Evolutionary conservation across 192 early-diverging fungal species (phyloP), one percentile per base, ranked within the genome.

Genomic region (Phycomyces blakesleeanus): DNA sequence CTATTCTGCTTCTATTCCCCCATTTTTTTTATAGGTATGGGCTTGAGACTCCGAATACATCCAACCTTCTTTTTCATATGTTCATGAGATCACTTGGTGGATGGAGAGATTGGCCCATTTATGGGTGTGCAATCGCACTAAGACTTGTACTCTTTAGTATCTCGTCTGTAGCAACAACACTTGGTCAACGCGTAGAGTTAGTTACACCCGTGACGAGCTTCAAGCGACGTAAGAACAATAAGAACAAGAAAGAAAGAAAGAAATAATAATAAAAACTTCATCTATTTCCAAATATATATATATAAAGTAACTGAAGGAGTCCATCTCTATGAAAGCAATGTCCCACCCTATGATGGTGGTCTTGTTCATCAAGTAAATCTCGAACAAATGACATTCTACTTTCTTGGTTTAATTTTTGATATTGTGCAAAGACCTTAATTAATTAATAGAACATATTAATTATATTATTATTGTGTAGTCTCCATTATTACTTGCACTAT

Each of bases 281-380:
- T 12, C 22, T 25, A 57, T 54, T 14, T 0, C 14, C 57, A 73
- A n/a, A n/a, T n/a, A n/a, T n/a, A n/a, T n/a, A n/a, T n/a, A n/a
- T n/a, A n/a, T n/a, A n/a, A n/a, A 92, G 91, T 97, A 24, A 78
- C 83, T 7, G 97, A 97, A 75, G 97, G 94, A 27, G 69, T 95
- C 26, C 87, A 83, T 76, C 78, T 97, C 29, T 91, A 82, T 63
- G 61, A 78, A 16, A 79, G 87, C 60, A 84, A 82, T 39, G 81
- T 96, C 0, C 81, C 89, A 21, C 91, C 93, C 5, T 97, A 92
- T 72, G 90, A 94, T 60, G 94, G 93, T 24, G 91, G 89, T 42
- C 78, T 91, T 16, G 92, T 89, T 68, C 93, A 96, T 72, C 94
- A 95, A 77, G 93, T 86, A 69, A n/a, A n/a, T n/a, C n/a, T n/a